These are phyloP conservation scores for Pseudoneurospora amorphoporcata DNA, from an alignment of 495 filamentous ascomycete genomes.

Conservation along the genomic window DNA sequence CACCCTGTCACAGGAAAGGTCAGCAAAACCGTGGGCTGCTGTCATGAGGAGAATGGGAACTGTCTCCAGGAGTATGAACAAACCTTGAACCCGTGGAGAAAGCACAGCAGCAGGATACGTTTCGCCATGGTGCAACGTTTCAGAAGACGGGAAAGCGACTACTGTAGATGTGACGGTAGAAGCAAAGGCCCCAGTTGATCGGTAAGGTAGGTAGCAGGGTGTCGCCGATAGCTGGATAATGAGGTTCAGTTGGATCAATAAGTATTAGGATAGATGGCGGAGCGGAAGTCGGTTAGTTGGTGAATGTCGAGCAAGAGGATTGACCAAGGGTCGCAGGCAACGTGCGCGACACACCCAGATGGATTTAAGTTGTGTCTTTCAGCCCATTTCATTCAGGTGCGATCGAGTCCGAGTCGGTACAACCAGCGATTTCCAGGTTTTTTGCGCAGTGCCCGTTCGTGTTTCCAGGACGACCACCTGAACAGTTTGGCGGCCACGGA, in stretches of 20 bases:
- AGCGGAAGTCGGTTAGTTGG: neutral
- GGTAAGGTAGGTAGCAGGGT: neutral
- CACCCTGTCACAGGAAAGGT: constrained; percentile 44
- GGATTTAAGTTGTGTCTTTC: neutral
- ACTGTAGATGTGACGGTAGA: neutral
- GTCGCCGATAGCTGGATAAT: neutral
- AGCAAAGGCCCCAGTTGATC: neutral
- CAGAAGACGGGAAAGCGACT: neutral
- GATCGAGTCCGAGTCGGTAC: neutral
- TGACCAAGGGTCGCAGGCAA: neutral
- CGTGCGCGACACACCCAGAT: neutral
- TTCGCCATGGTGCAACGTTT: constrained; percentile 41
- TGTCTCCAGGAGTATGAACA: constrained; percentile 2
- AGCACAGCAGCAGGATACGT: constrained; percentile 76
- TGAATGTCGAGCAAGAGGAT: neutral
- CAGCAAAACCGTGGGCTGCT: neutral
- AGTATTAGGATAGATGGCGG: neutral
- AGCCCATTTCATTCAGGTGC: neutral
- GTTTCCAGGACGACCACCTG: neutral
- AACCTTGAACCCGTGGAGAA: constrained; percentile 94
- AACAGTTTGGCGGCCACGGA: neutral
- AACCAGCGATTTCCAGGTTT: neutral
- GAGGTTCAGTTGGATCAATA: neutral
- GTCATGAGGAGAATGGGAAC: neutral
- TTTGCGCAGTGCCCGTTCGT: neutral